phyloP scores from a whole-genome alignment of 192 early-diverging fungal genomes.

The Coemansia sp. region DNA sequence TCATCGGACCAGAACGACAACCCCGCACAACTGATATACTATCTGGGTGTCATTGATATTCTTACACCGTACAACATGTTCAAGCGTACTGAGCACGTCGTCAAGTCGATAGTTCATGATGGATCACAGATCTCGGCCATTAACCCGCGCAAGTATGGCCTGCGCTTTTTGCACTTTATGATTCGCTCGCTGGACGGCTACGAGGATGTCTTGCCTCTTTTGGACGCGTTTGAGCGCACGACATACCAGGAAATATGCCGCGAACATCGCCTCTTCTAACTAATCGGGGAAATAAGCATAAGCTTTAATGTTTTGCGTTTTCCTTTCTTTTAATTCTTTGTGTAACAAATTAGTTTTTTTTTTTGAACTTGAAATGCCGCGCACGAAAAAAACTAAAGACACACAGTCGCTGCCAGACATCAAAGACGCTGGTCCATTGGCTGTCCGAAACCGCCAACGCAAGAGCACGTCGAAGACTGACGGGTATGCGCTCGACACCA shows the following conservation, averaged over 20 bases:
- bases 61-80: conserved; percentile 88
- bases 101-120: conserved; percentile 81
- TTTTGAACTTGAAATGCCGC: conserved; percentile 7
- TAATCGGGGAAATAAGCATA: not conserved
- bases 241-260: conserved; percentile 50
- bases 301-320: not conserved
- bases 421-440: not conserved
- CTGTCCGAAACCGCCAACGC: not conserved
- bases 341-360: conserved; percentile 1
- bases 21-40: conserved; percentile 77
- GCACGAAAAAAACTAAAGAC: not conserved
- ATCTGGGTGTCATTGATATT: conserved; percentile 97
- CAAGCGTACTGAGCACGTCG: conserved; percentile 88
- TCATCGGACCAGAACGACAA: conserved; percentile 73
- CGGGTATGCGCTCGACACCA: not conserved
- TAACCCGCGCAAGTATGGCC: conserved; percentile 81
- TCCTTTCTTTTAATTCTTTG: not conserved
- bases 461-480: not conserved
- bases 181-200: conserved; percentile 59
- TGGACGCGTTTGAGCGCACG: conserved; percentile 50
- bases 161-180: conserved; percentile 91
- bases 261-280: conserved; percentile 44
- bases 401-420: not conserved
- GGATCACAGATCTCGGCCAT: conserved; percentile 79
- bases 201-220: conserved; percentile 54